Percentiles rank a stretch among this genome's conserved stretches.
phyloP scores from a whole-genome alignment of 1,284 basidiomycete species.

The Trametes hirsuta region DNA sequence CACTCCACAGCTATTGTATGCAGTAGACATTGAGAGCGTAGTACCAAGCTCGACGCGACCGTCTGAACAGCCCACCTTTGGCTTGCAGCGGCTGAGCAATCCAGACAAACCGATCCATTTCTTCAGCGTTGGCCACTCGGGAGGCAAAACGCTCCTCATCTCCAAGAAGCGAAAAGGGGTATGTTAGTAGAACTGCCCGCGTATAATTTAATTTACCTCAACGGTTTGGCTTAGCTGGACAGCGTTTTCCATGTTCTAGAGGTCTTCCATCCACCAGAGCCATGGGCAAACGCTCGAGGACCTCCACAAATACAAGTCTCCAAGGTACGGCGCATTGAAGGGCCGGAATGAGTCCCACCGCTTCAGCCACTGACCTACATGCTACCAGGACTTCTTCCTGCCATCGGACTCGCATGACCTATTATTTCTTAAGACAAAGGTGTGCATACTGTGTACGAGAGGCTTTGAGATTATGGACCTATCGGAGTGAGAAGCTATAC shows the following conservation, averaged over 20 bases:
- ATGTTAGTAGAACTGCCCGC: constrained; percentile 28
- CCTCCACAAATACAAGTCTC: neutral
- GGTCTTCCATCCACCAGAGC: constrained; percentile 46
- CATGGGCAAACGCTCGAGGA: neutral
- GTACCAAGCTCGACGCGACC: neutral
- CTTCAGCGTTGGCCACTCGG: constrained; percentile 88
- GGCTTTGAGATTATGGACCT: constrained; percentile 98
- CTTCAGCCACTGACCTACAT: neutral
- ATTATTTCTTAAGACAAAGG: constrained; percentile 88
- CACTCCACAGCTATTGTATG: constrained; percentile 3
- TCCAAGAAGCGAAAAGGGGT: constrained; percentile 96
- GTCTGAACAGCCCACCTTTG: neutral
- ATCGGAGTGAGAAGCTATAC: constrained; percentile 63
- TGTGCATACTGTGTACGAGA: constrained; percentile 88
- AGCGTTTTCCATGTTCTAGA: constrained; percentile 93
- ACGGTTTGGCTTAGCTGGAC: constrained; percentile 56
- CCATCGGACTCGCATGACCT: constrained; percentile 88
- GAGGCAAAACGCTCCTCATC: constrained; percentile 84
- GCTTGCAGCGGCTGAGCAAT: constrained; percentile 84
- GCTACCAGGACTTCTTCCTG: constrained; percentile 80
- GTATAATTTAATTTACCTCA: neutral
- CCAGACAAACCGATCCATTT: constrained; percentile 85
- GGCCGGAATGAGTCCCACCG: no score
- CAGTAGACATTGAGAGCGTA: constrained; percentile 18
- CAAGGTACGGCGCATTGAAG: neutral